These are phyloP conservation scores for Penicillium janthinellum DNA, from an alignment of 2,329 filamentous ascomycete species.

Conservation along the genomic window DNA sequence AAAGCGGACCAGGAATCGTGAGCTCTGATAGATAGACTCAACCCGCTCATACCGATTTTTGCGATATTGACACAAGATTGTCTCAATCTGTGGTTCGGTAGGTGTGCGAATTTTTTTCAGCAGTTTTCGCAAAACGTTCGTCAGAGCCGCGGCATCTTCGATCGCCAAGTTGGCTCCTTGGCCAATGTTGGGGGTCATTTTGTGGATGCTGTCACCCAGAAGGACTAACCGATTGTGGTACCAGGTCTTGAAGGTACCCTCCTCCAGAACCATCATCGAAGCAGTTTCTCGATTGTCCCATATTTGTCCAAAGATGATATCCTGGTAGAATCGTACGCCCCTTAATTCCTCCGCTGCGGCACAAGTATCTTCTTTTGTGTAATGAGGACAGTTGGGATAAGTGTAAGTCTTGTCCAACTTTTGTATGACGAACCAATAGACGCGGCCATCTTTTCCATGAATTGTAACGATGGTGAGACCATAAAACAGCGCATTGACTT, in stretches of 20 bases:
- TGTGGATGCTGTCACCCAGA: slow-evolving; percentile 33
- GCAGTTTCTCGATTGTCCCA: slow-evolving; percentile 23
- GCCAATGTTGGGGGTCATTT: neutral
- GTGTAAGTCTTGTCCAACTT: slow-evolving; percentile 27
- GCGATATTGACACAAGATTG: neutral
- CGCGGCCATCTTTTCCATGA: slow-evolving; percentile 23
- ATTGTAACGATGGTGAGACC: slow-evolving; percentile 20
- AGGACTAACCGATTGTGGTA: slow-evolving; percentile 25
- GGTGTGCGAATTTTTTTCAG: neutral
- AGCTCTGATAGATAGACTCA: neutral
- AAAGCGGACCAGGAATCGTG: neutral
- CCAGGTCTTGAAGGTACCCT: slow-evolving; percentile 29
- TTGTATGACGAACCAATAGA: slow-evolving; percentile 33
- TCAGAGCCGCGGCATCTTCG: neutral
- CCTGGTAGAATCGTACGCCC: slow-evolving; percentile 17
- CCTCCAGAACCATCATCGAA: slow-evolving; percentile 30
- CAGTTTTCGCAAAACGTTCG: neutral
- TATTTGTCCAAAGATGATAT: slow-evolving; percentile 25
- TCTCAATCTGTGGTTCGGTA: neutral
- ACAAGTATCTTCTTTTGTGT: slow-evolving; percentile 24
- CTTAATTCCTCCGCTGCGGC: slow-evolving; percentile 9
- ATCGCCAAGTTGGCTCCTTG: neutral
- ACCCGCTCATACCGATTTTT: neutral
- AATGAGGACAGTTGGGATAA: slow-evolving; percentile 27
- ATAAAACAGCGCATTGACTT: slow-evolving; percentile 21